Base-by-base conservation (phyloP, 1,284 basidiomycete genomes). In the Malassezia globosa region DNA sequence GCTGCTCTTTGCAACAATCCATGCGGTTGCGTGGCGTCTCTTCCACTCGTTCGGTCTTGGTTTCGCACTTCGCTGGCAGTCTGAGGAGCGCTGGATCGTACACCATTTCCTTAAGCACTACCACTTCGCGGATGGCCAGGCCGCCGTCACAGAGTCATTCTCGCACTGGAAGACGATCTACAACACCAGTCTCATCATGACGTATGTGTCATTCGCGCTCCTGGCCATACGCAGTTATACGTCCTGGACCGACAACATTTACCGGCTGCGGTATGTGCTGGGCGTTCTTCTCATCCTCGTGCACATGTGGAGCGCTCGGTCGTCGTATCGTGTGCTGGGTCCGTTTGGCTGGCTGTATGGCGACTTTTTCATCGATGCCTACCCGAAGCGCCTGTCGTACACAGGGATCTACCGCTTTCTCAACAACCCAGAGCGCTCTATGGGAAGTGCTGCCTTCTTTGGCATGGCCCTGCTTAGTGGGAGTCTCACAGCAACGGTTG, bases 371-470 rank as follows among this genome's bases (percentile, higher is more conserved):
- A 83, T 95, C 70, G 85, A 88, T 60, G 74, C 77, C 52, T 92
- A 87, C 71, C 88, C 92, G 2, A 76, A 85, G 1, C 82, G 87
- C 58, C 76, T 96, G 7, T 87, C 90, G 55, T 96, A 96, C 72
- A 92, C 87, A 42, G 92, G 92, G 25, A 96, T 97, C 63, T 95
- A 90, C 74, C 66, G 74, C 18, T 92, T 87, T 76, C 76, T 94
- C 51, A 94, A 97, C 74, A 94, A 96, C 68, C 92, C 92, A 0
- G 92, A 97, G 72, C 69, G 78, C 25, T 81, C 54, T 10, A 87
- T 94, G 82, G 88, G 88, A 22, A 88, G 88, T 1, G 87, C 89
- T 0, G 85, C 88, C 0, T 92, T 94, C 78, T 87, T 96, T 60
- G 92, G 92, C 11, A 76, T 96, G 14, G 83, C 85, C 2, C 77